A percentile compares a stretch with the other conserved stretches of the same genome.
These are phyloP conservation scores for Botrytis hyacinthi DNA, from an alignment of 2,329 filamentous ascomycete species.

Conservation along the genomic window DNA sequence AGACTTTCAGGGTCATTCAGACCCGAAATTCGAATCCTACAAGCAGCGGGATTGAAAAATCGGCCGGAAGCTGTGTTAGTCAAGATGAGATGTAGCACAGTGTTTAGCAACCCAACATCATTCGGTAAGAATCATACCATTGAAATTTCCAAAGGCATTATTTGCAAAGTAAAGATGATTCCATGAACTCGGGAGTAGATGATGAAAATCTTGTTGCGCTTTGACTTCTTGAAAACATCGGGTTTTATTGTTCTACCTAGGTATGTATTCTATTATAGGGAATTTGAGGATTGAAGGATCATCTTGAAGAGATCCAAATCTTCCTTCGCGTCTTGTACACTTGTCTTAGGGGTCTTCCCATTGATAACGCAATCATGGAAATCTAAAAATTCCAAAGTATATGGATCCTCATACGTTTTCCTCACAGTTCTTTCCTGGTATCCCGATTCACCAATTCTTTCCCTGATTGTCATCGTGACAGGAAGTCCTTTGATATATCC, in stretches of 20 bases:
- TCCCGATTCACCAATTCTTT: constrained; percentile 33
- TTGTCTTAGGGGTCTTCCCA: constrained; percentile 37
- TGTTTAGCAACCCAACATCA: not conserved
- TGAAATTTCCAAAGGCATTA: not conserved
- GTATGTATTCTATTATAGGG: not conserved
- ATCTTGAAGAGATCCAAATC: constrained; percentile 30
- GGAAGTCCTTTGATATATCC: constrained; percentile 57
- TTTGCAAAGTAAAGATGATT: too few species aligned
- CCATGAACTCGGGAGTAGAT: not conserved
- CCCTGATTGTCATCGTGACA: constrained; percentile 43
- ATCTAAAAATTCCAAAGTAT: constrained; percentile 41
- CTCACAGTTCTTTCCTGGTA: constrained; percentile 24
- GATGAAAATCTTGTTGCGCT: not conserved
- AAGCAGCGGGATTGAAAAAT: not conserved
- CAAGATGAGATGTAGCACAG: not conserved
- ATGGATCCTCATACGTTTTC: constrained; percentile 47
- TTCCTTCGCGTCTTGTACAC: constrained; percentile 33
- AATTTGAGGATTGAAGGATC: constrained; percentile 24
- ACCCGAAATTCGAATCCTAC: not conserved
- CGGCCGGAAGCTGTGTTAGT: not conserved
- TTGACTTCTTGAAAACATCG: not conserved
- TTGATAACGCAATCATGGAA: constrained; percentile 36
- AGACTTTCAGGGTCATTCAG: not conserved
- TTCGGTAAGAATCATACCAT: not conserved
- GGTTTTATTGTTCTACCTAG: not conserved